Conservation (phyloP, 2,329 filamentous ascomycete genomes). For the Xylariales sp. region DNA sequence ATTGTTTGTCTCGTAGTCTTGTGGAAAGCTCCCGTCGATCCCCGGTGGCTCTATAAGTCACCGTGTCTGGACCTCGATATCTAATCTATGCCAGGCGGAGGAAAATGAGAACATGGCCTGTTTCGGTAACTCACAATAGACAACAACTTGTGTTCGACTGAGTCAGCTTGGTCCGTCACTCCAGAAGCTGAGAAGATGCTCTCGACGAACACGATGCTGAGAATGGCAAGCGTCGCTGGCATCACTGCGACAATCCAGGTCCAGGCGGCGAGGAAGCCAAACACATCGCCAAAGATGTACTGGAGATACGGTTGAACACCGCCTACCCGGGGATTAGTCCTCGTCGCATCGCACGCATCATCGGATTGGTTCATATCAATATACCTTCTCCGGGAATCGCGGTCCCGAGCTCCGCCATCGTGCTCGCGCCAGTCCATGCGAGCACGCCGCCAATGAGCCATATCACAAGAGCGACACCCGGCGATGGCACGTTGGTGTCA, state of each 20-base stretch:
- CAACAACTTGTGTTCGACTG: constrained; percentile 45
- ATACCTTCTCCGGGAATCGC: constrained; percentile 56
- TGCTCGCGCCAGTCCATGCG: constrained; percentile 60
- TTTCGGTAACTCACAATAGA: no score
- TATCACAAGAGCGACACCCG: constrained; percentile 50
- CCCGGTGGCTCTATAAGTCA: no score
- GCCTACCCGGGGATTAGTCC: no score
- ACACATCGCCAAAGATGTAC: constrained; percentile 55
- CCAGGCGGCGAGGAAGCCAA: constrained; percentile 61
- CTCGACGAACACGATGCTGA: constrained; percentile 60
- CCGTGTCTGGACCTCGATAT: no score
- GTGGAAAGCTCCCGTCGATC: no score
- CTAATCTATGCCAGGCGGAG: no score
- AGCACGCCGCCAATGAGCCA: constrained; percentile 59
- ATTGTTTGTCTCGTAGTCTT: no score
- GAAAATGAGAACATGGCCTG: no score
- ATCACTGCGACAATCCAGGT: constrained; percentile 62
- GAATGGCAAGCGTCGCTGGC: constrained; percentile 59
- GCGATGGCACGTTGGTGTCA: constrained; percentile 59
- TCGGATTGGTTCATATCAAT: no score
- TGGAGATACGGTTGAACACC: constrained; percentile 60
- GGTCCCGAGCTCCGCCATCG: constrained; percentile 59
- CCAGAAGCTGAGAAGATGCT: constrained; percentile 51
- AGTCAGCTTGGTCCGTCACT: constrained; percentile 37
- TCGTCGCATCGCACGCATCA: no score